Percentiles rank a stretch among this genome's conserved stretches.
Conservation (phyloP, 805 yeast genomes). For the Wickerhamomyces rabaulensis region DNA sequence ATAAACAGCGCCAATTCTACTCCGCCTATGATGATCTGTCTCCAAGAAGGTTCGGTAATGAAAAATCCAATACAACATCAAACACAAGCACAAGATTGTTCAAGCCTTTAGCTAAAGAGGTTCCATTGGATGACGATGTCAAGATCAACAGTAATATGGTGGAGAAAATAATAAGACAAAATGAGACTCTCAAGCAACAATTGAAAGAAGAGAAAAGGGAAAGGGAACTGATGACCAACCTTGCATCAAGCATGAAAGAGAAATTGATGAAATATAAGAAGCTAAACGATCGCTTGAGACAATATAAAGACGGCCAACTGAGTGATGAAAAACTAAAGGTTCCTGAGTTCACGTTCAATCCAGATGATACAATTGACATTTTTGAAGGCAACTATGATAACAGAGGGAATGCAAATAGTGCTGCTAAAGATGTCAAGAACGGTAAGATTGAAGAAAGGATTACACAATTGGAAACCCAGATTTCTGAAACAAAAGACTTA, state of each 20-base stretch:
- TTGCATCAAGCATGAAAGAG: slow-evolving; percentile 28
- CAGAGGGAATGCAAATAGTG: not conserved
- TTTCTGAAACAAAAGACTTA: not conserved
- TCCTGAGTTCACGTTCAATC: slow-evolving; percentile 7
- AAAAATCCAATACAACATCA: slow-evolving; percentile 13
- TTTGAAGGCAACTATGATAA: slow-evolving; percentile 6
- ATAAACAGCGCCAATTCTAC: slow-evolving; percentile 17
- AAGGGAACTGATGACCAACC: slow-evolving; percentile 25
- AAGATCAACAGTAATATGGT: slow-evolving; percentile 31
- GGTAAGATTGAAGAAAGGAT: not conserved
- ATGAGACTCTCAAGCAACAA: slow-evolving; percentile 29
- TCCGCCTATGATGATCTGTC: slow-evolving; percentile 21
- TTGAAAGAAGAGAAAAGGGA: slow-evolving; percentile 27
- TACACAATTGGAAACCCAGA: not conserved
- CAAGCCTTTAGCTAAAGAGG: slow-evolving; percentile 10
- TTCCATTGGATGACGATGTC: slow-evolving; percentile 27
- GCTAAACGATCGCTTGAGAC: slow-evolving; percentile 23
- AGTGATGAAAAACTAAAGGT: slow-evolving; percentile 5
- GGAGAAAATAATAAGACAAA: slow-evolving; percentile 32
- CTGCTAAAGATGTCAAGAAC: not conserved
- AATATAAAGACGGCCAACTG: slow-evolving; percentile 20
- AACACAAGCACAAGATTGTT: slow-evolving; percentile 17
- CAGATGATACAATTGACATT: slow-evolving; percentile 14
- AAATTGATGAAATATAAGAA: slow-evolving; percentile 32
- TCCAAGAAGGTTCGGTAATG: slow-evolving; percentile 9